These are phyloP conservation scores for Pseudopithomyces maydicus DNA, from an alignment of 2,329 filamentous ascomycete genomes.

Conservation along the genomic window DNA sequence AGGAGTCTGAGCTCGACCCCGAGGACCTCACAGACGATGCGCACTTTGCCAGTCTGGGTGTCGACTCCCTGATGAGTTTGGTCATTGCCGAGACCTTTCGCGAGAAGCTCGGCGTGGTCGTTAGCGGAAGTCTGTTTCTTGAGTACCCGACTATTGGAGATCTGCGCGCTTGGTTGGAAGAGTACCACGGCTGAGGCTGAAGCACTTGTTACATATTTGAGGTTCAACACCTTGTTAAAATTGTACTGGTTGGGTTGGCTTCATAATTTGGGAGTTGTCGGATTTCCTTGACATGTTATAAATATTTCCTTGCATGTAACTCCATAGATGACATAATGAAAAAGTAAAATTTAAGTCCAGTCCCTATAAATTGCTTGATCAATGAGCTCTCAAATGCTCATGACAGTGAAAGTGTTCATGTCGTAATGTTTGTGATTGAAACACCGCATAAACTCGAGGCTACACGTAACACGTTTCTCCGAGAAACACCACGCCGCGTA, in stretches of 20 bases:
- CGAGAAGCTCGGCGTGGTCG: constrained; percentile 20
- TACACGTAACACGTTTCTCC: too few species aligned
- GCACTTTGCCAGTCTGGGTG: constrained; percentile 28
- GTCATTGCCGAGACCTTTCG: constrained; percentile 28
- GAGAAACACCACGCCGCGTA: too few species aligned
- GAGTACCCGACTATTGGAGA: constrained; percentile 31
- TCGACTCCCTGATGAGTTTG: constrained; percentile 33
- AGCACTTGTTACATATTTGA: background rate
- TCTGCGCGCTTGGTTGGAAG: constrained; percentile 8
- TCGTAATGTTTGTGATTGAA: too few species aligned
- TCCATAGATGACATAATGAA: too few species aligned
- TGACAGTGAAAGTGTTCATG: too few species aligned
- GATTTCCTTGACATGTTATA: too few species aligned
- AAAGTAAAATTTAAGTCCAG: too few species aligned
- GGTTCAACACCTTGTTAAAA: background rate
- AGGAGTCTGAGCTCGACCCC: constrained; percentile 22
- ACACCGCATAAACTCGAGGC: too few species aligned
- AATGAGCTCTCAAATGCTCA: too few species aligned
- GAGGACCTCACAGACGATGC: constrained; percentile 25
- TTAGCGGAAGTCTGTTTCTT: constrained; percentile 24
- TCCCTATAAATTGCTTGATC: too few species aligned
- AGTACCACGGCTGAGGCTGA: background rate
- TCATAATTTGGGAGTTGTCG: background rate
- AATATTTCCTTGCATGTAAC: too few species aligned
- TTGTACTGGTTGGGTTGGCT: background rate